Base-by-base conservation (phyloP, 352 stramenopile species). In the Elongisporangium senticosum region DNA sequence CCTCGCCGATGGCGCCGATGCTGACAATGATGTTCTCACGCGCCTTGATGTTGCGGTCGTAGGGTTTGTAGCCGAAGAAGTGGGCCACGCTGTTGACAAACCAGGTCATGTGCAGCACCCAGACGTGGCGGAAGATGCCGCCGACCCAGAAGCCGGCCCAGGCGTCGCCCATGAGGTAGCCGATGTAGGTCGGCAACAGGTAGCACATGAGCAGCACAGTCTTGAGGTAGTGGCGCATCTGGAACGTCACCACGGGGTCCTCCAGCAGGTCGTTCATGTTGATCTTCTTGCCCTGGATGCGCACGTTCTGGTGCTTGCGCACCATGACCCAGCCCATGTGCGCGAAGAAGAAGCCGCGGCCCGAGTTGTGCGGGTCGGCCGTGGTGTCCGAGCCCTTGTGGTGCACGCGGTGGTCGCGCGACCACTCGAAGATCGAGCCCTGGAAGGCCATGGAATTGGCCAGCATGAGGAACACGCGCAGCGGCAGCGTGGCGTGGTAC, bases 241-340 rank as follows among this genome's bases (percentile, higher is more conserved):
- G 97, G 70, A 99, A 97, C 47, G 83, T 79, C n/a, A 99, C 95
- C 22, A 98, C 69, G 10, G 89, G 80, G 74, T 99, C 96, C 17
- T 81, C 84, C 40, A 96, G 68, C 33, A 99, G 71, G 65, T 99
- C 97, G 15, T 79, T 86, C 64, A 98, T 98, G 70, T 98, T 95
- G 55, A 99, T 79, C 71, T 98, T 97, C 62, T 89, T 87, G 60
- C 83, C 86, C n/a, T 90, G 86, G 49, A 93, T 67, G 26, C 59
- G 48, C 57, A 88, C 89, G 65, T 96, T 93, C 8, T 87, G 80
- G 81, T 99, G 90, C 77, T 99, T 99, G 77, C 98, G 98, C 21
- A 99, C 84, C 72, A 98, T 97, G 43, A 99, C 79, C 97, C 97
- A 99, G 61, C 97, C 97, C 84, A 99, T 98, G 82, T 99, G 97